phyloP scores from a whole-genome alignment of 176 grass and related monocot genomes.

The Bolboschoenus planiculmis region DNA sequence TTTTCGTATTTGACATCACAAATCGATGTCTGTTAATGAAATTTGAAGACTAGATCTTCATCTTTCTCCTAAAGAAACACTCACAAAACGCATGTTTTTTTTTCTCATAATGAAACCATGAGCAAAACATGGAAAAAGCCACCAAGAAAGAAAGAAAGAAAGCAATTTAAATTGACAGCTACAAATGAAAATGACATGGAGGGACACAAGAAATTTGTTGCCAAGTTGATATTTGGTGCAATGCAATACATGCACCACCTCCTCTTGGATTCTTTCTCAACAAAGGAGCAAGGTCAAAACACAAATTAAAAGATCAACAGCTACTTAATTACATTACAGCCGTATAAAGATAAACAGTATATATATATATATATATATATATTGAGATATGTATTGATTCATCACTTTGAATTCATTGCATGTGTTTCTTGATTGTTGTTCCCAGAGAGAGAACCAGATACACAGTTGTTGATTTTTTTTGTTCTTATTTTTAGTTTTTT shows the following conservation, averaged over 20 bases:
- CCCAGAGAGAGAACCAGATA: not conserved
- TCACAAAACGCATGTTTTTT: no score
- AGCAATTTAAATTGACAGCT: not conserved
- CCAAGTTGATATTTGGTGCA: slow-evolving; percentile 2
- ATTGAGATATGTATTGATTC: not conserved
- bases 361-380: no score
- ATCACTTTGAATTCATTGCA: slow-evolving; percentile 4
- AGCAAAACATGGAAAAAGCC: not conserved
- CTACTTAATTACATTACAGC: not conserved
- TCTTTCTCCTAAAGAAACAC: no score
- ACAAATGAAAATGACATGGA: slow-evolving; percentile 3
- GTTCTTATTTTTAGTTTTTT: no score
- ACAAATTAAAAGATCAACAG: not conserved
- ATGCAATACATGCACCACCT: not conserved
- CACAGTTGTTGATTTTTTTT: not conserved
- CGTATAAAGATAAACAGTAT: not conserved
- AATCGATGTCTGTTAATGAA: no score
- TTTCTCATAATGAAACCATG: not conserved
- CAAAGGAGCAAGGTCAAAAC: not conserved
- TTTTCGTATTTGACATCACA: no score
- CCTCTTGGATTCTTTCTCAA: not conserved
- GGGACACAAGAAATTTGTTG: not conserved
- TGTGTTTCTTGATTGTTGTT: not conserved
- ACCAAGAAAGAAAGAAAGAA: not conserved
- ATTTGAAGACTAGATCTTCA: no score